Evolutionary conservation across 2,329 filamentous ascomycete species (phyloP).

Genomic region (Neonectria neomacrospora): DNA sequence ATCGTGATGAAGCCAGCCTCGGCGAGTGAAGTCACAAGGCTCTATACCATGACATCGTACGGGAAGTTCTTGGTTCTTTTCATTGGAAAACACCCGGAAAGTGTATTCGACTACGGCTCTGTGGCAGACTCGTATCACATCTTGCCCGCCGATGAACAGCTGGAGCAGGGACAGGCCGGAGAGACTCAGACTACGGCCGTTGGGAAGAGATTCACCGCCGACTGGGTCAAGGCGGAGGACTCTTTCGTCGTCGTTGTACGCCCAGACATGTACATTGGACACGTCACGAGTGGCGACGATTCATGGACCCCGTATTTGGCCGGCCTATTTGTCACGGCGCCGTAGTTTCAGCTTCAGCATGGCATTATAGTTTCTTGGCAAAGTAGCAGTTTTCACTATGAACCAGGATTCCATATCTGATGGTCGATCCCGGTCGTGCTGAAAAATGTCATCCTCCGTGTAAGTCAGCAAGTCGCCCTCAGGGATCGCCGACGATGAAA

Average conservation of each 20-base stretch:
- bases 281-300: conserved; percentile 42
- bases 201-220: conserved; percentile 43
- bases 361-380: not conserved
- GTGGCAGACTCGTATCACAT: conserved; percentile 26
- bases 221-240: conserved; percentile 39
- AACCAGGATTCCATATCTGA: not conserved
- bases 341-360: not conserved
- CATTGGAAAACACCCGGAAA: conserved; percentile 26
- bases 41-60: conserved; percentile 49
- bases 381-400: not conserved
- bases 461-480: not conserved
- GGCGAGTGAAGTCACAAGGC: conserved; percentile 33
- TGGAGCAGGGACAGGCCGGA: conserved; percentile 3
- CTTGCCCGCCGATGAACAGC: conserved; percentile 7
- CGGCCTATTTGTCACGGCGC: conserved; percentile 24
- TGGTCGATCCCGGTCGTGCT: not conserved
- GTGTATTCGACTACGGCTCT: conserved; percentile 16
- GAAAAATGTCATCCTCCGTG: not conserved
- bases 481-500: conserved; percentile 9
- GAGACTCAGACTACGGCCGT: conserved; percentile 2
- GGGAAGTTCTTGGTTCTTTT: conserved; percentile 47
- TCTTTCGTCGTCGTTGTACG: conserved; percentile 47
- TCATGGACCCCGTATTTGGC: conserved; percentile 46
- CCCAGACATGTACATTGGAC: conserved; percentile 56
- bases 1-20: conserved; percentile 40